phyloP scores from a whole-genome alignment of 1,284 basidiomycete species.

The Cutaneotrichosporon arboriforme region DNA sequence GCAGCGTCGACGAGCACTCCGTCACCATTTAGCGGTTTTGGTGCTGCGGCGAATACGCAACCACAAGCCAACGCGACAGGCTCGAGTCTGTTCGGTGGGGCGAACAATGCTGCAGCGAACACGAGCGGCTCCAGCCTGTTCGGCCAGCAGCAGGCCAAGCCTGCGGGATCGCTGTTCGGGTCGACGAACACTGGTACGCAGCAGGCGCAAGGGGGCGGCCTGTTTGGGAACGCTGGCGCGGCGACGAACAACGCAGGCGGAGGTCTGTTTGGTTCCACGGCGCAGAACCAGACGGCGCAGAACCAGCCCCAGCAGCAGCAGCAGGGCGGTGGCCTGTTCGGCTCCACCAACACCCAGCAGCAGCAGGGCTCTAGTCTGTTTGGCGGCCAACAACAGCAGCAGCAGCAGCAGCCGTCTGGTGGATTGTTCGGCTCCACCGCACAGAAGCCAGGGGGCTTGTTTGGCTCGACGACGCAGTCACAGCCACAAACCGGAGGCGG shows the following conservation, averaged over 20 bases:
- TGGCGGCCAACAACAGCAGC: constrained; percentile 34
- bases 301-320: constrained; percentile 33
- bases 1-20: constrained; percentile 11
- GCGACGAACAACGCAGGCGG: constrained; percentile 5
- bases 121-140: constrained; percentile 8
- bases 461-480: constrained; percentile 47
- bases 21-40: constrained; percentile 9
- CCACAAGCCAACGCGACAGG: background rate
- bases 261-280: constrained; percentile 24
- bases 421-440: constrained; percentile 40
- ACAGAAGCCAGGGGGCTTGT: constrained; percentile 48
- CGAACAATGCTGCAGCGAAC: background rate
- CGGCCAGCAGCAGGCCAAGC: constrained; percentile 9
- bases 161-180: constrained; percentile 17
- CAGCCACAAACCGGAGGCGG: constrained; percentile 8
- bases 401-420: constrained; percentile 16
- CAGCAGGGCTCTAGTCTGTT: constrained; percentile 35
- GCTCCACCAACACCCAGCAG: constrained; percentile 30
- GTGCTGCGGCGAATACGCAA: background rate
- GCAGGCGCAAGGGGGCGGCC: constrained; percentile 1
- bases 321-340: constrained; percentile 54
- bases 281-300: constrained; percentile 37
- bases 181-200: constrained; percentile 15
- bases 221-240: constrained; percentile 15
- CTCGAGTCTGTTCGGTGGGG: constrained; percentile 1